These are phyloP conservation scores for Luffa aegyptiaca DNA, from an alignment of 306 rosid genomes.

Conservation along the genomic window DNA sequence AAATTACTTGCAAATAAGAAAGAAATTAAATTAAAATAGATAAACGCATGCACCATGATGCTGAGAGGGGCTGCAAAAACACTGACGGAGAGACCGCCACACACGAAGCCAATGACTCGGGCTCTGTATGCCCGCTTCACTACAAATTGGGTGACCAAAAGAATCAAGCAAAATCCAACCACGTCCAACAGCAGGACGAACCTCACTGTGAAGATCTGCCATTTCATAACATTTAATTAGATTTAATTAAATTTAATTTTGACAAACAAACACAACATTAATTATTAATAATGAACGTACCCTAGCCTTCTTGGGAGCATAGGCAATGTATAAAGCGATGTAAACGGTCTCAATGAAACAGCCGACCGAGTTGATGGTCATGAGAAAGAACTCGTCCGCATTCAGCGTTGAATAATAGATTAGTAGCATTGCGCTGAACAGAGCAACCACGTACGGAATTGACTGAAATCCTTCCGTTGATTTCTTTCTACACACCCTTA, in stretches of 20 bases:
- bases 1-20: too few relatives aligned
- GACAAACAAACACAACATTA: too few relatives aligned
- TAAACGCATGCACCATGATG: constrained; percentile 56
- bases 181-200: constrained; percentile 56
- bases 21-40: too few relatives aligned
- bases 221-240: too few relatives aligned
- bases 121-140: constrained; percentile 39
- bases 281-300: too few relatives aligned
- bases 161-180: constrained; percentile 58
- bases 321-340: constrained; percentile 44
- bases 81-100: constrained; percentile 51
- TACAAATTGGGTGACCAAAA: constrained; percentile 41
- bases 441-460: constrained; percentile 70
- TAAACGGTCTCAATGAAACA: constrained; percentile 52
- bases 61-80: constrained; percentile 92
- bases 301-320: constrained; percentile 59
- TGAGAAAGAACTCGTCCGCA: constrained; percentile 43
- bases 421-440: constrained; percentile 74
- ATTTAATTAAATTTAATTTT: too few relatives aligned
- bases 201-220: constrained; percentile 42
- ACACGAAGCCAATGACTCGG: constrained; percentile 63
- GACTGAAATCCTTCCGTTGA: constrained; percentile 77
- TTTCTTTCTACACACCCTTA: constrained; percentile 63
- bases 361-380: constrained; percentile 79
- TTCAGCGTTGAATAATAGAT: constrained; percentile 71